Conservation (phyloP, 169 alveolate species). For the Babesia ovata region DNA sequence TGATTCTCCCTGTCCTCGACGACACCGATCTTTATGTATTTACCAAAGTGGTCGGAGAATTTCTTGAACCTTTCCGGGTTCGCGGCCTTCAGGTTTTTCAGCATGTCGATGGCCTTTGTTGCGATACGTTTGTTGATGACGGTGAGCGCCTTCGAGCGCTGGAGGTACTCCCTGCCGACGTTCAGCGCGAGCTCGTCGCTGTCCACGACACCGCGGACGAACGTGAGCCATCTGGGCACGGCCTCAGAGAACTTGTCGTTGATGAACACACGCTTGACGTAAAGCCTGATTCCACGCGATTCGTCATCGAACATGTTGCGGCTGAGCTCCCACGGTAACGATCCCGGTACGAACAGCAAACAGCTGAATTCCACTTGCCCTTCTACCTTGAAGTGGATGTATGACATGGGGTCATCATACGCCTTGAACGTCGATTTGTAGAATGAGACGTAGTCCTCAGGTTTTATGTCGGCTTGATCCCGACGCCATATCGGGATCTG, state of each 20-base stretch:
- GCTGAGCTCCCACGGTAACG: conserved; percentile 86
- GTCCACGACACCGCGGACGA: conserved; percentile 97
- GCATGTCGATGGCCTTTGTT: conserved; percentile 90
- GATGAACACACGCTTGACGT: conserved; percentile 97
- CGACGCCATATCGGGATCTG: conserved; percentile 95
- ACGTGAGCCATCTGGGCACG: conserved; percentile 93
- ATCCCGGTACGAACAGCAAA: conserved; percentile 91
- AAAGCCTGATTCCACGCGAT: conserved; percentile 92
- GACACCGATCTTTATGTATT: conserved; percentile 92
- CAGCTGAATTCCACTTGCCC: conserved; percentile 99
- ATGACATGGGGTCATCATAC: conserved; percentile 95
- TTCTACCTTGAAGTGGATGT: conserved; percentile 98
- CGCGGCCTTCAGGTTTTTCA: conserved; percentile 81
- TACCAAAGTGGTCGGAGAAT: conserved; percentile 91
- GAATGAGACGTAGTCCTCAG: conserved; percentile 92
- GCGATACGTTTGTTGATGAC: conserved; percentile 93
- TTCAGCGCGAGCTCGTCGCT: conserved; percentile 96
- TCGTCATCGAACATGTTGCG: conserved; percentile 92
- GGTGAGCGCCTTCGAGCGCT: conserved; percentile 91
- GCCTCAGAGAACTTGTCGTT: conserved; percentile 95
- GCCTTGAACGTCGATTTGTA: conserved; percentile 94
- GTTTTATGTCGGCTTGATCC: conserved; percentile 87
- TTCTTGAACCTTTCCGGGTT: conserved; percentile 86
- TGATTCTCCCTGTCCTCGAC: conserved; percentile 96
- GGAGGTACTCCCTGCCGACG: conserved; percentile 96